These are phyloP conservation scores for Quercus rubra DNA, from an alignment of 306 rosid genomes.

Conservation along the genomic window DNA sequence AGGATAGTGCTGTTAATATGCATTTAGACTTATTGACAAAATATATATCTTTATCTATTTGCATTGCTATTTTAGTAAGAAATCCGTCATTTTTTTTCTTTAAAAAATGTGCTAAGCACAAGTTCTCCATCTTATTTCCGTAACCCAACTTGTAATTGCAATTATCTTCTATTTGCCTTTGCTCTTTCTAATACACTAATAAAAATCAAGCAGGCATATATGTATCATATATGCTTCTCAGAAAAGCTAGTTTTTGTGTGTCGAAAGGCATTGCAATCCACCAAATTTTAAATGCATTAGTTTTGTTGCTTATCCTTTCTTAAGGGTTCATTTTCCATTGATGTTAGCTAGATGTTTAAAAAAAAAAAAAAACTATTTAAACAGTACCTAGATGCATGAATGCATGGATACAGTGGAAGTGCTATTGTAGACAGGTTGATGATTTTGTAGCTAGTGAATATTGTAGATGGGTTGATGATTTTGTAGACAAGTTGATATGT, in stretches of 20 bases:
- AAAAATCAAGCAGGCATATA: constrained; percentile 4
- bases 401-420: neutral
- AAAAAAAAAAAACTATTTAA: too few relatives aligned
- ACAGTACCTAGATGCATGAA: too few relatives aligned
- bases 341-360: neutral
- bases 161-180: neutral
- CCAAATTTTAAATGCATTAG: neutral
- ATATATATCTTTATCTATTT: neutral
- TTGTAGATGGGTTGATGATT: too few relatives aligned
- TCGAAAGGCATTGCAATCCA: neutral
- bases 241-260: neutral
- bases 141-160: neutral
- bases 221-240: neutral
- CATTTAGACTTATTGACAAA: neutral
- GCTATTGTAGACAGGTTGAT: too few relatives aligned
- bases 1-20: neutral
- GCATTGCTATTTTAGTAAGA: constrained; percentile 1
- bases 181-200: neutral
- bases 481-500: too few relatives aligned
- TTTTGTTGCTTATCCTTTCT: neutral
- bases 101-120: neutral
- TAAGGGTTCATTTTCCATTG: too few relatives aligned
- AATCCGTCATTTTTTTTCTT: neutral
- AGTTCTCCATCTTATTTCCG: neutral
- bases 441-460: too few relatives aligned